Conservation (phyloP, 768 basidiomycete genomes). For the Saitozyma sp. region DNA sequence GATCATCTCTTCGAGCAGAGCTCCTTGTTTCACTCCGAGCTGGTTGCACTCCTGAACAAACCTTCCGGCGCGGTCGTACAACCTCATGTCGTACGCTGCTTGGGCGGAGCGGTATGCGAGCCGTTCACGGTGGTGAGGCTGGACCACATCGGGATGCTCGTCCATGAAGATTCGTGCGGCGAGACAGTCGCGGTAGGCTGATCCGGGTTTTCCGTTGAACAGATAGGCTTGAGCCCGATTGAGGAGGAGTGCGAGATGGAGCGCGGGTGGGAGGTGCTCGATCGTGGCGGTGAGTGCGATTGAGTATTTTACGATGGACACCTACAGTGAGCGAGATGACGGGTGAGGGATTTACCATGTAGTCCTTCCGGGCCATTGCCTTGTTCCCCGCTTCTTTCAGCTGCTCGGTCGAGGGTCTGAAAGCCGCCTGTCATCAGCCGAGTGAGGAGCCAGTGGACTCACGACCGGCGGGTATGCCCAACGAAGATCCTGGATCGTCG, state of each 20-base stretch:
- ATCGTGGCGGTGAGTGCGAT: not conserved
- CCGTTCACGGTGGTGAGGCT: not conserved
- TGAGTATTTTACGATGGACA: conserved; percentile 1
- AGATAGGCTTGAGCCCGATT: conserved; percentile 10
- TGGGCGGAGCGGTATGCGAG: conserved; percentile 1
- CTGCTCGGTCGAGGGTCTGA: not conserved
- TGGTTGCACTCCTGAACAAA: not conserved
- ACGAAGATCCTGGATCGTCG: not conserved
- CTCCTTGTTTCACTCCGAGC: not conserved
- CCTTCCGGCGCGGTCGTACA: not conserved
- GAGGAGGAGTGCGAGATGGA: conserved; percentile 3
- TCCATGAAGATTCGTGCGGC: not conserved
- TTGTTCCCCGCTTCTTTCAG: conserved; percentile 6
- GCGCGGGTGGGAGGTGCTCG: not conserved
- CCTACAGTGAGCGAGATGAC: not conserved
- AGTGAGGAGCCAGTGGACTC: not conserved
- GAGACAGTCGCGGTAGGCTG: conserved; percentile 11
- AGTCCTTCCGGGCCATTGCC: not conserved
- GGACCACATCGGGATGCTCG: not conserved
- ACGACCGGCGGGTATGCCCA: conserved; percentile 6
- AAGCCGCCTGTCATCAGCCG: not conserved
- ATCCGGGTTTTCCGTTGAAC: not conserved
- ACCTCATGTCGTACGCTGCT: conserved; percentile 1
- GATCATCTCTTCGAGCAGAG: not conserved
- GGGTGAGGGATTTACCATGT: not conserved